Base-by-base conservation (phyloP, 164 flowering plant genomes). In the Macadamia tetraphylla region DNA sequence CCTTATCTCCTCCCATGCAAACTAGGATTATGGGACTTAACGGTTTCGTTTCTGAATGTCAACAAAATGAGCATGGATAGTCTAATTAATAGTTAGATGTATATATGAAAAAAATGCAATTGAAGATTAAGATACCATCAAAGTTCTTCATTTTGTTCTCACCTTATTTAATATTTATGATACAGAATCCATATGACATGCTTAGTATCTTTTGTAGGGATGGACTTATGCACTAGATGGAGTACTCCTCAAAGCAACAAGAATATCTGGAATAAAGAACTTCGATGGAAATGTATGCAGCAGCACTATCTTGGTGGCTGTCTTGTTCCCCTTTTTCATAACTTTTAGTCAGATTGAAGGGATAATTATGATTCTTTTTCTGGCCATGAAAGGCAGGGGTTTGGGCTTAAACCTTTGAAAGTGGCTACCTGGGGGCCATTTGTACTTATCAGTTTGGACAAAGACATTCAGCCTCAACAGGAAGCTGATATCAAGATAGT, bases 191-290 rank as follows among this genome's bases (percentile, higher is more conserved):
- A 48, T 29, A 65, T 1, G 13, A 1, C 49, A 11, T 29, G n/a
- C 64, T 4, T 13, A 13, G 42, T 23, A 3, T 56, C n/a, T 48
- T 73, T n/a, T 77, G 68, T 69, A 93, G 97, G 98, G 89, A 53
- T 94, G 98, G 98, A 87, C 98, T 35, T 94, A 91, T 80, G 96
- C 90, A 40, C 78, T 94, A 57, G 84, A 88, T 78, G 98, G 98
- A 68, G 62, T 66, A 68, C 96, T 94, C 67, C 79, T 84, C 60
- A 91, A 88, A 73, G 96, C 94, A 63, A 88, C 96, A 53, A 81
- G 91, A 77, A 87, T 86, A 44, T 70, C 84, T 7, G 96, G 89
- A 66, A 86, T 89, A 29, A 70, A 77, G 74, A 81, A 90, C 71
- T 91, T 94, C 72, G 58, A 80, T 59, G 76, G 71, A 59, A 77